phyloP scores from a whole-genome alignment of 805 yeast species.

The Hanseniaspora vineae region DNA sequence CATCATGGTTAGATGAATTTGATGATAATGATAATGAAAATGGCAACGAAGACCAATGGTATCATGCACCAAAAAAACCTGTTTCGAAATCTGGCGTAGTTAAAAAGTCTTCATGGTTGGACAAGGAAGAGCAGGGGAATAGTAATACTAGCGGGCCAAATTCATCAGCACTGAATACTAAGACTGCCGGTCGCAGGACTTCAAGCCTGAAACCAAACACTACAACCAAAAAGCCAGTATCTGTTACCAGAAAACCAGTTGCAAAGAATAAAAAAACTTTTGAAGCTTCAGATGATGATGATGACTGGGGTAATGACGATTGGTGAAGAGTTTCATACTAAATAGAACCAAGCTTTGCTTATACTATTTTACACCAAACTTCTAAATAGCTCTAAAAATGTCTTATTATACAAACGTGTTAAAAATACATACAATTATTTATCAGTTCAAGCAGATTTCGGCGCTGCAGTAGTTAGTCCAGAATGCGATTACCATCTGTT shows the following conservation, averaged over 20 bases:
- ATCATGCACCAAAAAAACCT: no score
- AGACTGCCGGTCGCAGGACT: neutral
- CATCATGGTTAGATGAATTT: constrained; percentile 15
- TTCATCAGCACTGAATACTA: neutral
- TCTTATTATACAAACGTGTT: neutral
- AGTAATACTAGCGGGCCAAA: no score
- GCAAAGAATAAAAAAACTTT: constrained; percentile 4
- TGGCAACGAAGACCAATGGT: neutral
- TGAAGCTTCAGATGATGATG: constrained; percentile 8
- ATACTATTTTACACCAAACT: constrained; percentile 3
- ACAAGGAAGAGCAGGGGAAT: constrained; percentile 3
- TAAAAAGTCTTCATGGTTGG: constrained; percentile 5
- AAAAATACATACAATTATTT: constrained; percentile 1
- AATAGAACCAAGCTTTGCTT: neutral
- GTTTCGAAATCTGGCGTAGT: neutral
- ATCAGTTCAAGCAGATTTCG: neutral
- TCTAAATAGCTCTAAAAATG: constrained; percentile 6
- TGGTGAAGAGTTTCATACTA: constrained; percentile 9
- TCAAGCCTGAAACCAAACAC: constrained; percentile 3
- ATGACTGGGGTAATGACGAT: constrained; percentile 15
- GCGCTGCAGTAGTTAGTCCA: neutral
- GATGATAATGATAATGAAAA: constrained; percentile 3
- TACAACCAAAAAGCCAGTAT: constrained; percentile 1
- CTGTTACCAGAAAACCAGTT: neutral
- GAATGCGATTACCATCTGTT: constrained; percentile 18